Evolutionary conservation across 352 stramenopile genomes (phyloP), one percentile per base, ranked within the genome.

Genomic region (Peronospora belbahrii): DNA sequence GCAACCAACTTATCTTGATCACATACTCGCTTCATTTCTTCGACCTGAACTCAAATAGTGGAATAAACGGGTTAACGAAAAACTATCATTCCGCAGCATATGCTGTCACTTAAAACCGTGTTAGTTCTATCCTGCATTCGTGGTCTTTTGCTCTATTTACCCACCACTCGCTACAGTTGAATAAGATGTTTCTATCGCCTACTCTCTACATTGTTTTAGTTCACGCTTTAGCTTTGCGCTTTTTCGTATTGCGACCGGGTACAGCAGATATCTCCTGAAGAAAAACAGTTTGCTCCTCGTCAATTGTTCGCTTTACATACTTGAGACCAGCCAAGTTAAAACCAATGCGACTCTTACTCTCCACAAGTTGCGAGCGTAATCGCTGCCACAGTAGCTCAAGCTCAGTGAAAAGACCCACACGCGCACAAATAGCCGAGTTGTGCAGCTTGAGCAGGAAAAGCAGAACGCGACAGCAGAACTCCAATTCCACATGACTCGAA

Each of bases 391-490:
- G 66, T 50, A 88, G 43, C 58, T 92, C 70, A 13, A 94, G 70
- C 48, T 86, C 74, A 22, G 79, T 85, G 41, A 88, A 83, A 17
- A 92, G 63, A 10, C 46, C 59, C 39, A 70, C 66, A 39, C 72
- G 75, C 40, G 81, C 65, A 41, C 71, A 79, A 49, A 94, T 85
- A 22, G 84, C 76, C 22, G 76, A 75, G 51, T 90, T 70, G 61
- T 94, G 83, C 38, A 88, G 54, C 44, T 76, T 77, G 24, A 94
- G 64, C 50, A 91, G 52, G 31, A 85, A 79, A 10, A 92, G 65
- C 37, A 89, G 47, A 52, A 85, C 67, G 18, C 79, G 67, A 65
- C 76, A 88, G 65, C 88, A 97, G 39, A 97, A 83, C 54, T 98
- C 95, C 23, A 98, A 78, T 31, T 96, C 92, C 44, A 95, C 60